Evolutionary conservation across 2,329 filamentous ascomycete species (phyloP).

Genomic region (Orbilia brochopaga): DNA sequence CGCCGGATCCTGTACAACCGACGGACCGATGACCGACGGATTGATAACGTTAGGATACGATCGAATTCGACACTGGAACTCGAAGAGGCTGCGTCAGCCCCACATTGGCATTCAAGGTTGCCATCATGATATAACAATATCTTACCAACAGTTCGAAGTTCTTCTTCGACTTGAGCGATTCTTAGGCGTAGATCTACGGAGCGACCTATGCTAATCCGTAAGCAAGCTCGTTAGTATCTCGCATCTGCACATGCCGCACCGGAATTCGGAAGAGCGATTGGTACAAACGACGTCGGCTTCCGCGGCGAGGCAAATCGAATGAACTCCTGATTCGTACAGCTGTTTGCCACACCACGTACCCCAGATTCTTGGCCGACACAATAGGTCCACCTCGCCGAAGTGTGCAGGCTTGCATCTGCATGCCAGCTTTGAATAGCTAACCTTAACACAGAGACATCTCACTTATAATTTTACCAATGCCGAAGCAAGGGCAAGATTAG

Average conservation of each 20-base stretch:
- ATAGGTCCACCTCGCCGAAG: constrained; percentile 34
- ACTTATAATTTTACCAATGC: too few relatives aligned
- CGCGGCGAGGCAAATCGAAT: not conserved
- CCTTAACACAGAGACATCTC: too few relatives aligned
- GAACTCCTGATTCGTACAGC: not conserved
- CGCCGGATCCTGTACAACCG: constrained; percentile 40
- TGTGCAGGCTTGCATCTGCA: constrained; percentile 23
- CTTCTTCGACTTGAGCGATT: not conserved
- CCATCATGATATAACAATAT: too few relatives aligned
- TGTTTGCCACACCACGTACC: constrained; percentile 27
- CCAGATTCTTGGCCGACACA: constrained; percentile 47
- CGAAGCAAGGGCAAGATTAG: constrained; percentile 9
- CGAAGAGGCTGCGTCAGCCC: not conserved
- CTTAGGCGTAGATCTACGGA: not conserved
- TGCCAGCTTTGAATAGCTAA: too few relatives aligned
- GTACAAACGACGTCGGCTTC: not conserved
- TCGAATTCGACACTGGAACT: not conserved
- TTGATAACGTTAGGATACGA: constrained; percentile 36
- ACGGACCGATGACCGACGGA: constrained; percentile 50
- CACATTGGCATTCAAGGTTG: too few relatives aligned
- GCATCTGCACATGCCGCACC: too few relatives aligned
- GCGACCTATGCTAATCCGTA: too few relatives aligned
- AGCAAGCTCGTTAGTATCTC: too few relatives aligned
- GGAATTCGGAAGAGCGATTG: too few relatives aligned
- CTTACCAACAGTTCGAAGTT: not conserved